Evolutionary conservation across 2,329 filamentous ascomycete genomes (phyloP), one percentile per base, ranked within the genome.

Genomic region (Aspergillus cejpii): DNA sequence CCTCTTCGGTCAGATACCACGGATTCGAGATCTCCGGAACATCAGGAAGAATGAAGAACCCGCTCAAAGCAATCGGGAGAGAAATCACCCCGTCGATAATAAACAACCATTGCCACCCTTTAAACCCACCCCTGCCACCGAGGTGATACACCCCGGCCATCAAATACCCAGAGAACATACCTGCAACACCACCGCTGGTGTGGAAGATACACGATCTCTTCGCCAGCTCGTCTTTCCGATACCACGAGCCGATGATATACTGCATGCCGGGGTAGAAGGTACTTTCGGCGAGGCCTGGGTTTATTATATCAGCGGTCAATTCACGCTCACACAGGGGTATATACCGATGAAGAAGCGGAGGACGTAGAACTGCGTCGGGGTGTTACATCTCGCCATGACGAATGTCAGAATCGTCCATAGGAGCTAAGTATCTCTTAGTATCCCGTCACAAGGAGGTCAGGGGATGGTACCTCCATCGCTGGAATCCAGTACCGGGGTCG

Each of bases 21-120:
- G 74, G 70, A 23, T 66, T 67, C 1, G 69, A 70, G 29, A 72
- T 77, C 34, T 76, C 72, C 0, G 75, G 75, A 1, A 75, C 62
- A 54, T 77, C 74, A 0, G 74, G 74, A 3, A 76, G 56, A 5
- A 63, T 58, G 53, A 75, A 69, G 49, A 73, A 76, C 0, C 76
- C 76, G 1, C 67, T 63, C 0, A 78, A 45, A 0, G 75, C 74
- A 1, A 79, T 65, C 0, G 76, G 76, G 0, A 78, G 59, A 1
- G 72, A 74, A 24, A 79, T 78, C 3, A 76, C 60, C 0, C 75
- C 76, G 49, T 79, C 74, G 36, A 79, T 64, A 31, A 79, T 69
- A 52, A 78, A 77, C 0, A 8, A 63, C 65, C 65, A 79, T 55
- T 78, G 74, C 77, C 76, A 79, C 0, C 76, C 77, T 11, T 62